phyloP scores from a whole-genome alignment of 192 early-diverging fungal genomes.

The Linnemannia hyalina region DNA sequence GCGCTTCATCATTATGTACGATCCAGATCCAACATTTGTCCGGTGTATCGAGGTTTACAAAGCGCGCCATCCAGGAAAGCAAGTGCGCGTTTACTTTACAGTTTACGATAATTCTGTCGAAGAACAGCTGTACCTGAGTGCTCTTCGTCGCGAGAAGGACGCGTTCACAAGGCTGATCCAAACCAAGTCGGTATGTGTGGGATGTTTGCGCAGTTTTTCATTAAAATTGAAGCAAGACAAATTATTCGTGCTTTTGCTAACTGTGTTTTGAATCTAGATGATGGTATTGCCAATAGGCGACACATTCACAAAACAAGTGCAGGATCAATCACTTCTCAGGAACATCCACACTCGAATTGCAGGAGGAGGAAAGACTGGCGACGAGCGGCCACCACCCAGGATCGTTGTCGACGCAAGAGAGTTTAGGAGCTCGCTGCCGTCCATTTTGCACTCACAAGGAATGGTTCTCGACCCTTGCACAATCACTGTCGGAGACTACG shows the following conservation, averaged over 20 bases:
- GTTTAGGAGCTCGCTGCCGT: constrained; percentile 92
- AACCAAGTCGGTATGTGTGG: constrained; percentile 80
- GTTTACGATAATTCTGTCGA: constrained; percentile 96
- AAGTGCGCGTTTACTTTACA: constrained; percentile 90
- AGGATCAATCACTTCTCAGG: constrained; percentile 49
- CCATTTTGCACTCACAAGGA: constrained; percentile 82
- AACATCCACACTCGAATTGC: constrained; percentile 57
- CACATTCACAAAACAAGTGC: constrained; percentile 31
- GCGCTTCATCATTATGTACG: constrained; percentile 90
- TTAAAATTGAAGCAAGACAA: not conserved
- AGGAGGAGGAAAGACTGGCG: constrained; percentile 49
- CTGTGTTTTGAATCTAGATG: constrained; percentile 55
- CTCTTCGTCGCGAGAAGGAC: constrained; percentile 90
- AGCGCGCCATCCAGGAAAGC: constrained; percentile 60
- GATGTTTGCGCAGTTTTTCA: not conserved
- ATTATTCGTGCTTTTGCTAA: not conserved
- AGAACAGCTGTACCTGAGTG: constrained; percentile 91
- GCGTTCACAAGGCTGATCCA: constrained; percentile 93
- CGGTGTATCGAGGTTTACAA: constrained; percentile 84
- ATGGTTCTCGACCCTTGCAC: constrained; percentile 86
- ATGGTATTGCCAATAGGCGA: constrained; percentile 86
- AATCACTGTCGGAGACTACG: constrained; percentile 93
- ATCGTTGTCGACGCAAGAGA: constrained; percentile 94
- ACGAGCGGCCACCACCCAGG: constrained; percentile 30
- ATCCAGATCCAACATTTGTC: constrained; percentile 90